A percentile compares a stretch with the other conserved stretches of the same genome.
Evolutionary conservation across 768 basidiomycete genomes (phyloP).

Genomic region (Agaricus subrufescens): DNA sequence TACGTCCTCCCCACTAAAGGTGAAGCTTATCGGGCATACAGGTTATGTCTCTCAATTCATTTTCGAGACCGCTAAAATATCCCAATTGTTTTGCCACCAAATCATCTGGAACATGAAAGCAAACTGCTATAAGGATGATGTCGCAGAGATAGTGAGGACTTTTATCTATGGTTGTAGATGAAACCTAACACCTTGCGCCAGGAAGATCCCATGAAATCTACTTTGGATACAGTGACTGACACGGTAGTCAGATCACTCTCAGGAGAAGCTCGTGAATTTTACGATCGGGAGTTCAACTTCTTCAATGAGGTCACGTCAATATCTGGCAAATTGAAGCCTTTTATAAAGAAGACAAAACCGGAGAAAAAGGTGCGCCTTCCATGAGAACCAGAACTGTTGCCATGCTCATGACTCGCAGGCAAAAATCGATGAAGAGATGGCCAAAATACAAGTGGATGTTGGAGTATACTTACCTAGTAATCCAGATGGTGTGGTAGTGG

Average conservation of each 20-base stretch:
- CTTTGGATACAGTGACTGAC: constrained; percentile 83
- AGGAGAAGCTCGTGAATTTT: constrained; percentile 84
- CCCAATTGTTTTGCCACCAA: constrained; percentile 97
- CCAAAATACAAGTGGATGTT: constrained; percentile 86
- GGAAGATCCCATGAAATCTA: constrained; percentile 95
- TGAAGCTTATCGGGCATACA: constrained; percentile 21
- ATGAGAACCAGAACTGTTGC: constrained; percentile 66
- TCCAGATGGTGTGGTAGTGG: constrained; percentile 94
- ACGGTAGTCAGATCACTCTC: constrained; percentile 81
- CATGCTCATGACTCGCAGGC: constrained; percentile 45
- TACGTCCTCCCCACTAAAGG: background rate
- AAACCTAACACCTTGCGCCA: constrained; percentile 22
- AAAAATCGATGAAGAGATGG: constrained; percentile 99
- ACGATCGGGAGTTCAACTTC: constrained; percentile 92
- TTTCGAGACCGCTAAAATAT: constrained; percentile 95
- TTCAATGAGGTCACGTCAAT: constrained; percentile 97
- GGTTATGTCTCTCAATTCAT: constrained; percentile 95
- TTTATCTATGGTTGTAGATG: background rate
- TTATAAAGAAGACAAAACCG: constrained; percentile 88
- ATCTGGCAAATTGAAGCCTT: constrained; percentile 95
- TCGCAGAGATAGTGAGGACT: constrained; percentile 67
- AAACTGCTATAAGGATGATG: constrained; percentile 91
- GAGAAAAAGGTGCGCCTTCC: constrained; percentile 80
- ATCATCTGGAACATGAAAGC: constrained; percentile 99
- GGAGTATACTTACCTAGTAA: constrained; percentile 98